A percentile compares a stretch with the other conserved stretches of the same genome.
phyloP scores from a whole-genome alignment of 345 rosid genomes.

The Syzygium jambos region DNA sequence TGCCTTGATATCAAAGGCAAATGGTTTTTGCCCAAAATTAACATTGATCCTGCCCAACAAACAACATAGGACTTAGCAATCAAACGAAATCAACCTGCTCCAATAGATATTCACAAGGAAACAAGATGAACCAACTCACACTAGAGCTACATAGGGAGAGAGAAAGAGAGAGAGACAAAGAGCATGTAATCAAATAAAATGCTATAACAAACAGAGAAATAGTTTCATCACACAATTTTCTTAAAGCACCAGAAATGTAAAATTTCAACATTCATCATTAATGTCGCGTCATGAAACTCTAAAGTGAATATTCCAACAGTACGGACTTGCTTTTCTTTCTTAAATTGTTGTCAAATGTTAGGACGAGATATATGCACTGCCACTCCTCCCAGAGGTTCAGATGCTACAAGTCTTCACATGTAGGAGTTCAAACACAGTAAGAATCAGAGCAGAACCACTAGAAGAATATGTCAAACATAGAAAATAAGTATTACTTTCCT shows the following conservation, averaged over 20 bases:
- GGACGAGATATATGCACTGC: not conserved
- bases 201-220: not conserved
- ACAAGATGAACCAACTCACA: not conserved
- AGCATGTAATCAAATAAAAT: not conserved
- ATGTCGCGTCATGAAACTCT: not conserved
- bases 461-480: not conserved
- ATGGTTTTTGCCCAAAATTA: slow-evolving; percentile 78
- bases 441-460: not conserved
- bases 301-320: not conserved
- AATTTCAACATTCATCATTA: not conserved
- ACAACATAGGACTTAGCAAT: not conserved
- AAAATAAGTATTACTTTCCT: not conserved
- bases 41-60: slow-evolving; percentile 63
- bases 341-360: not conserved
- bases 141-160: not conserved
- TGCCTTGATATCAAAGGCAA: slow-evolving; percentile 81
- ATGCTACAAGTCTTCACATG: not conserved
- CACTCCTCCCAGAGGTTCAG: not conserved
- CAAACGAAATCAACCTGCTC: not conserved
- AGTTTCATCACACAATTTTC: not conserved
- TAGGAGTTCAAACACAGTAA: not conserved
- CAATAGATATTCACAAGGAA: not conserved
- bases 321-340: not conserved
- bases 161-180: not conserved
- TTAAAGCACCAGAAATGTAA: not conserved